Conservation (phyloP, 345 rosid species). For the Brassica nigra region DNA sequence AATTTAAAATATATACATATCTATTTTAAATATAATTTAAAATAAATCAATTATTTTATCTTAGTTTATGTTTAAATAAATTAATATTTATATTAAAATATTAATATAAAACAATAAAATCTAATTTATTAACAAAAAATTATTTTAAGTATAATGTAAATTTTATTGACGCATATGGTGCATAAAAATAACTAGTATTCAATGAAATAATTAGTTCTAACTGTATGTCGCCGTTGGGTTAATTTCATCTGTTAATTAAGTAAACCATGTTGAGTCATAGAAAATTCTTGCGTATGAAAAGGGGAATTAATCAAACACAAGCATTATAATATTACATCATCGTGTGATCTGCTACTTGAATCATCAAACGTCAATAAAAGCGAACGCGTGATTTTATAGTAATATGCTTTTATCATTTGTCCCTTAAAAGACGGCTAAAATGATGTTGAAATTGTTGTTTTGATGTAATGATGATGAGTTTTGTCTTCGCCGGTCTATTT, state of each 20-base stretch:
- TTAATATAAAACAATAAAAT: no score
- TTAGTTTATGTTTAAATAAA: no score
- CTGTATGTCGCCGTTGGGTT: background rate
- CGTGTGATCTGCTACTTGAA: slow-evolving; percentile 17
- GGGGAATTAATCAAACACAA: background rate
- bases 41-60: no score
- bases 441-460: slow-evolving; percentile 41
- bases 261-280: no score
- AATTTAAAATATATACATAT: no score
- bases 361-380: slow-evolving; percentile 37
- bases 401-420: slow-evolving; percentile 19
- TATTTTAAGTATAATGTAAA: no score
- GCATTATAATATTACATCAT: slow-evolving; percentile 10
- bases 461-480: slow-evolving; percentile 34
- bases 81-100: no score
- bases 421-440: slow-evolving; percentile 43
- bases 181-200: no score
- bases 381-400: slow-evolving; percentile 35
- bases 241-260: background rate
- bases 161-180: no score
- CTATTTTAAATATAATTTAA: no score
- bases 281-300: background rate
- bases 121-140: no score
- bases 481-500: slow-evolving; percentile 43
- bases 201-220: background rate